Conservation (phyloP, 208 protist species). For the Tritrichomonas musculus region DNA sequence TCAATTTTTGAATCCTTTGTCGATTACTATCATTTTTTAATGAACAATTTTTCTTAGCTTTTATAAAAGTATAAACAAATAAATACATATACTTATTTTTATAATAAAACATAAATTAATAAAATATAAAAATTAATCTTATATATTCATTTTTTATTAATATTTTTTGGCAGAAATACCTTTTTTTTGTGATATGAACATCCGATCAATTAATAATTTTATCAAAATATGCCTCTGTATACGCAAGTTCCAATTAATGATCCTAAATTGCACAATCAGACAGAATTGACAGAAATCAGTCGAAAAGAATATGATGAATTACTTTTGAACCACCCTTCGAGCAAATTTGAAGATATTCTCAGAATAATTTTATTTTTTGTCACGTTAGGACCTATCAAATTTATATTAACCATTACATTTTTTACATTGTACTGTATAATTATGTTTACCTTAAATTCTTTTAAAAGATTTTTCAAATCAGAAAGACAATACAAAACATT, state of each 20-base stretch:
- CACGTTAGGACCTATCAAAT: neutral
- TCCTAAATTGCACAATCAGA: neutral
- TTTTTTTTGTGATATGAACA: too few species aligned
- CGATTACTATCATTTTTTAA: too few species aligned
- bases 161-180: too few species aligned
- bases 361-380: neutral
- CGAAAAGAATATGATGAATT: neutral
- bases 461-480: neutral
- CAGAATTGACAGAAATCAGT: neutral
- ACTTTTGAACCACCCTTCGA: neutral
- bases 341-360: neutral
- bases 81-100: too few species aligned
- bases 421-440: neutral
- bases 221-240: constrained; percentile 11
- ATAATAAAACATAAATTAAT: too few species aligned
- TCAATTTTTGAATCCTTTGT: too few species aligned
- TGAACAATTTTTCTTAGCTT: too few species aligned
- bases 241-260: neutral
- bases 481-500: neutral
- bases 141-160: too few species aligned
- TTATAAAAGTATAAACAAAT: too few species aligned
- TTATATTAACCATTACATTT: neutral
- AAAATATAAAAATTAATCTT: too few species aligned
- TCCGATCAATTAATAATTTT: too few species aligned
- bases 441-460: too few species aligned